Base-by-base conservation (phyloP, 192 early-diverging fungal species). In the Lobosporangium transversale region DNA sequence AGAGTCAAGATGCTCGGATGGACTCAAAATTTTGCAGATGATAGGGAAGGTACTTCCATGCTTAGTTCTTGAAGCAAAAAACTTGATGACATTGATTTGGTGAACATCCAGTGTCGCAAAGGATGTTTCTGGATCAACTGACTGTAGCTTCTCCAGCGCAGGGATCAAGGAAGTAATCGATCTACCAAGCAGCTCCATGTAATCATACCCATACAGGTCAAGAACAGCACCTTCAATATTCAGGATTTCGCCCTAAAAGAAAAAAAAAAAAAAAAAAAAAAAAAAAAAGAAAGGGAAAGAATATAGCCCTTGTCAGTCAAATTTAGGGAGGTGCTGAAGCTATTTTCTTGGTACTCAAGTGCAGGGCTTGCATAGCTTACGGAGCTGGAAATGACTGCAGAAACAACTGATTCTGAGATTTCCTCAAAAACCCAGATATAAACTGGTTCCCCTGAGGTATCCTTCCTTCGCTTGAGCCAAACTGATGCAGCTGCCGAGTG, bases 381-480 rank as follows among this genome's bases (percentile, higher is more conserved):
- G 45, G 80, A 60, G 3, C 74, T 61, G 3, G 81, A 68, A 33
- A 85, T 76, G 49, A 79, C 75, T 21, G 63, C 58, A 26, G 59
- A 59, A 21, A 84, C 80, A 24, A 63, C 78, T 0, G 70, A 71
- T 61, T 90, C 87, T 23, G 81, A 78, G 45, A 88, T 87, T 42
- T 88, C 86, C 54, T 90, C 87, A 65, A 90, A 86, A 31, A 90
- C 84, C 88, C 88, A 90, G 4, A 90, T 86, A 26, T 83, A 84
- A 27, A 90, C 65, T 2, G 58, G 43, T 26, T 80, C 64, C 4
- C 81, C 87, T 48, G 44, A 26, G 29, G 79, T 62, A 51, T 82
- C 81, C 37, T 40, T 78, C 50, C 86, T 86, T 20, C 80, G 81
- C 48, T 90, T 90, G 29, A 90, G 75, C 89, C 89, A 90, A 11